phyloP scores from a whole-genome alignment of 306 rosid genomes.

The Fragaria ananassa region DNA sequence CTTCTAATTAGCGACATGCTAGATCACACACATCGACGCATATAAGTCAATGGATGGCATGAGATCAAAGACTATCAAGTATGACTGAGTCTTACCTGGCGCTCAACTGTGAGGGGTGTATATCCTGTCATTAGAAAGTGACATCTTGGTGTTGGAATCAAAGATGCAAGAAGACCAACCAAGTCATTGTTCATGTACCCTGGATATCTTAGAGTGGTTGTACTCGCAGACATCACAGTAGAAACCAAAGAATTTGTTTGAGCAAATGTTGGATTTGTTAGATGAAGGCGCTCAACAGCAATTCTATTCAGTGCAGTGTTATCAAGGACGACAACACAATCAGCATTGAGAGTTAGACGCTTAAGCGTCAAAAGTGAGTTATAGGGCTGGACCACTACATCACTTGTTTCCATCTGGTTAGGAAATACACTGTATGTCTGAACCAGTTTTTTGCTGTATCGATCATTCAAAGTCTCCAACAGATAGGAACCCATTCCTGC shows the following conservation, averaged over 20 bases:
- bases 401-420: slow-evolving; percentile 99
- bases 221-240: slow-evolving; percentile 98
- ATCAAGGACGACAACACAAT: slow-evolving; percentile 98
- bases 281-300: slow-evolving; percentile 97
- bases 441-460: slow-evolving; percentile 96
- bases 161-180: slow-evolving; percentile 97
- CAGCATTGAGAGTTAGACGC: slow-evolving; percentile 93
- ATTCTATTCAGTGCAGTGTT: slow-evolving; percentile 96
- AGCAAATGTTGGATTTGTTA: slow-evolving; percentile 93
- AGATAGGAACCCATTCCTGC: slow-evolving; percentile 97
- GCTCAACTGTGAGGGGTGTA: slow-evolving; percentile 96
- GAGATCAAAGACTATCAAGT: neutral
- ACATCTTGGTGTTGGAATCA: slow-evolving; percentile 97
- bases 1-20: neutral
- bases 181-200: slow-evolving; percentile 99
- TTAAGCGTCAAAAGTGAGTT: slow-evolving; percentile 95
- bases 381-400: slow-evolving; percentile 99
- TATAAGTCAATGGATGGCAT: neutral
- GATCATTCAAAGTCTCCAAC: slow-evolving; percentile 92
- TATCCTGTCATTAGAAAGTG: slow-evolving; percentile 99
- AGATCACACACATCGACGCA: neutral
- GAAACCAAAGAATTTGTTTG: slow-evolving; percentile 97
- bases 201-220: slow-evolving; percentile 95
- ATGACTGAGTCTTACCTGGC: slow-evolving; percentile 57
- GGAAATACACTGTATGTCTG: slow-evolving; percentile 99